Conservation (phyloP, 2,329 filamentous ascomycete species). For the Xylariales sp. region DNA sequence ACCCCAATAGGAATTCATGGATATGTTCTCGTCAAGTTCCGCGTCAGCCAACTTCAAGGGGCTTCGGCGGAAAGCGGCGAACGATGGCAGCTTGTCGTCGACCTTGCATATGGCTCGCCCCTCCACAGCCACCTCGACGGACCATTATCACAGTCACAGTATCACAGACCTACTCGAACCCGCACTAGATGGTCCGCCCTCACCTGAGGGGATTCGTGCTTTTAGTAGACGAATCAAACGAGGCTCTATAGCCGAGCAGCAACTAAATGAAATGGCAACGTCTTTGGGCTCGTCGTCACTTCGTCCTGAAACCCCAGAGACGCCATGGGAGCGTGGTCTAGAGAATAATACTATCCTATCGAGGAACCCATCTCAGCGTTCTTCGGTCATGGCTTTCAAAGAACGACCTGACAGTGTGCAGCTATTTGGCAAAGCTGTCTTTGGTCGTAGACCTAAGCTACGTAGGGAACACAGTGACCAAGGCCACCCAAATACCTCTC, state of each 20-base stretch:
- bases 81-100: conserved; percentile 36
- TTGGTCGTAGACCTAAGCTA: conserved; percentile 64
- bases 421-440: conserved; percentile 69
- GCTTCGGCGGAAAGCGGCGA: conserved; percentile 40
- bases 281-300: conserved; percentile 69
- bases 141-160: conserved; percentile 33
- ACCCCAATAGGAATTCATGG: conserved; percentile 36
- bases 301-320: conserved; percentile 60
- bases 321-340: conserved; percentile 60
- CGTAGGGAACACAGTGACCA: conserved; percentile 64
- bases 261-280: conserved; percentile 59
- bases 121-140: conserved; percentile 37
- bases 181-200: conserved; percentile 70
- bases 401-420: conserved; percentile 70
- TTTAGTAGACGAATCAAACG: conserved; percentile 66
- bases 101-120: conserved; percentile 39
- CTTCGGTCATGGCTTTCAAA: conserved; percentile 62
- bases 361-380: conserved; percentile 67
- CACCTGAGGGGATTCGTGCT: conserved; percentile 68
- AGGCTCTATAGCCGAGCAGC: conserved; percentile 61
- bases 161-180: conserved; percentile 64
- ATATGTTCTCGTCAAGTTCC: conserved; percentile 47
- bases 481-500: conserved; percentile 60
- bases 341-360: conserved; percentile 61
- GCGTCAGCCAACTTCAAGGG: conserved; percentile 43